Conservation (phyloP, 2,329 filamentous ascomycete species). For the Colletotrichum destructivum region DNA sequence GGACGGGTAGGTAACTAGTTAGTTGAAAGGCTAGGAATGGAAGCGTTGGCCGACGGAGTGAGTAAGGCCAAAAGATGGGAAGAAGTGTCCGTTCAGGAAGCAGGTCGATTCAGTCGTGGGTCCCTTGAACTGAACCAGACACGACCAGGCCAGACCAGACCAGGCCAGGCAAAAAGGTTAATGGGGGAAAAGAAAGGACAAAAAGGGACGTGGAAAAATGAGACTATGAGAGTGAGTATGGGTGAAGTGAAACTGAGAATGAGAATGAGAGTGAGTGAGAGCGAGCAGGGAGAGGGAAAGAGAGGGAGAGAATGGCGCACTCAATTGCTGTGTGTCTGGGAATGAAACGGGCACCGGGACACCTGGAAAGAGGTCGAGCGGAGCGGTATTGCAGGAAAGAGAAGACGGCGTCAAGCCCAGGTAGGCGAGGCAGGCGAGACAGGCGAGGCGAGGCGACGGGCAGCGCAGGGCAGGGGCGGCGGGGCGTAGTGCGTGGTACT, state of each 20-base stretch:
- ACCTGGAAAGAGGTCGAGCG: constrained; percentile 27
- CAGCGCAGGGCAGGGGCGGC: neutral
- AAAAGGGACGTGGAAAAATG: too few species aligned
- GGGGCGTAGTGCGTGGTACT: neutral
- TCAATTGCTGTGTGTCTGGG: constrained; percentile 35
- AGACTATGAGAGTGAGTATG: too few species aligned
- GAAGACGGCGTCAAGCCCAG: neutral
- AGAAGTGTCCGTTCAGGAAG: neutral
- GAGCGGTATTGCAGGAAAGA: neutral
- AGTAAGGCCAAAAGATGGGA: neutral
- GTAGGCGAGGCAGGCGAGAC: constrained; percentile 4
- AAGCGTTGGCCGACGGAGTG: constrained; percentile 2
- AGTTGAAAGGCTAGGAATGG: neutral
- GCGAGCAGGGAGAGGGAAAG: too few species aligned
- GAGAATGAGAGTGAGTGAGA: too few species aligned
- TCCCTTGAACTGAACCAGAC: neutral
- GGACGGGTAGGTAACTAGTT: too few species aligned
- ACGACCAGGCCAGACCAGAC: neutral
- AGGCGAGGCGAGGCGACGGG: constrained; percentile 10
- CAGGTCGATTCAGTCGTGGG: neutral
- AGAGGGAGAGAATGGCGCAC: neutral
- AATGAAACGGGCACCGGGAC: constrained; percentile 39
- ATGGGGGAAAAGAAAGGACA: neutral
- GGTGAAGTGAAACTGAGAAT: too few species aligned
- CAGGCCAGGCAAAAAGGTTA: neutral